Evolutionary conservation across 805 yeast species (phyloP).

Genomic region (Maudiozyma pseudohumilis): DNA sequence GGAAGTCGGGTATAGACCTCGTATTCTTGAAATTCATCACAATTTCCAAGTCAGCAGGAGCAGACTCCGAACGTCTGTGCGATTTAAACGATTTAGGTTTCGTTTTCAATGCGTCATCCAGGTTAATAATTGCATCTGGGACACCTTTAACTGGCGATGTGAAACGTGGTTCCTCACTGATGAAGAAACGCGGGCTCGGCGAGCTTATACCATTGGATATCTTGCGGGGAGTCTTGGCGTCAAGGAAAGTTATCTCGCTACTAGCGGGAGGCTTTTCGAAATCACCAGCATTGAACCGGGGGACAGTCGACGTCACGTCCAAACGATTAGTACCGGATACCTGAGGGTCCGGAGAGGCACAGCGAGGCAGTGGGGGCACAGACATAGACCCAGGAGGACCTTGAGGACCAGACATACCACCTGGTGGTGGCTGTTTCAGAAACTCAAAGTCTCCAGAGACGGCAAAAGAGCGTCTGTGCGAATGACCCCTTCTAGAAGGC

Average conservation of each 20-base stretch:
- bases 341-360: conserved; percentile 6
- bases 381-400: conserved; percentile 4
- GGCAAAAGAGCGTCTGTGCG: conserved; percentile 81
- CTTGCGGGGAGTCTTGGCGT: conserved; percentile 5
- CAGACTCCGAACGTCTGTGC: conserved; percentile 48
- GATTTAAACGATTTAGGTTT: conserved; percentile 25
- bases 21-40: conserved; percentile 5
- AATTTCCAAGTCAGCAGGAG: conserved; percentile 40
- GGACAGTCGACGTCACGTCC: neutral
- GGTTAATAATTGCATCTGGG: conserved; percentile 48
- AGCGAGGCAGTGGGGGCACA: conserved; percentile 11
- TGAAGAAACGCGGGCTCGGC: conserved; percentile 24
- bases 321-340: neutral
- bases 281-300: neutral
- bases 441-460: conserved; percentile 77
- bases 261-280: neutral
- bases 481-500: conserved; percentile 46
- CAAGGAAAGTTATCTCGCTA: neutral
- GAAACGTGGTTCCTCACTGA: conserved; percentile 26
- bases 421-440: conserved; percentile 20
- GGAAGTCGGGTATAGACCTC: conserved; percentile 1
- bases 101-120: conserved; percentile 43
- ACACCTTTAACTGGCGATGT: conserved; percentile 27
- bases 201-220: conserved; percentile 4
- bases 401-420: neutral